Evolutionary conservation across 306 rosid genomes (phyloP).

Genomic region (Acacia confusa): DNA sequence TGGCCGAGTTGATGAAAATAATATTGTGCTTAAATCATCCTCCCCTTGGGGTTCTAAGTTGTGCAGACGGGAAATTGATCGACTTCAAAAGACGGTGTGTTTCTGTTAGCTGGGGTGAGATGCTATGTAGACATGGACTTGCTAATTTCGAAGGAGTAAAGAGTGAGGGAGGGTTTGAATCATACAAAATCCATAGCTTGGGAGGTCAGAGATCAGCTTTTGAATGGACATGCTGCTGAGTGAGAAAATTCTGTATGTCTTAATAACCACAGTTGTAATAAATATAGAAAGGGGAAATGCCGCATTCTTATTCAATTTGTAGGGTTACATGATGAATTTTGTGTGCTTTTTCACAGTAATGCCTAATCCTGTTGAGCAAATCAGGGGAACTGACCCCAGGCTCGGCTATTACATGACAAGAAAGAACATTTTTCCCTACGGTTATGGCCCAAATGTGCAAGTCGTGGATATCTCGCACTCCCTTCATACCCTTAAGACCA

Average conservation of each 20-base stretch:
- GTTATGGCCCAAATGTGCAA: slow-evolving; percentile 89
- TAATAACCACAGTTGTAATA: background rate
- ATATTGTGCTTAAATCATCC: too few species aligned
- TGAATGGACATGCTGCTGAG: background rate
- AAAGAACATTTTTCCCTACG: slow-evolving; percentile 66
- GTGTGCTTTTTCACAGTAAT: slow-evolving; percentile 56
- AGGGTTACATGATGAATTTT: slow-evolving; percentile 74
- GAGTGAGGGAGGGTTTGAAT: too few species aligned
- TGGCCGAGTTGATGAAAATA: too few species aligned
- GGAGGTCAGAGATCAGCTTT: background rate
- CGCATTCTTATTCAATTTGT: slow-evolving; percentile 62
- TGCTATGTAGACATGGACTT: background rate
- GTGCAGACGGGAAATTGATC: too few species aligned
- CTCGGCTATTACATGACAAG: slow-evolving; percentile 75
- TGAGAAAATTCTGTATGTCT: background rate
- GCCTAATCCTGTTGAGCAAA: slow-evolving; percentile 50
- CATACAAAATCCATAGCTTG: too few species aligned
- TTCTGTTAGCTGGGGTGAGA: background rate
- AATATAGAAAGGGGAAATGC: background rate
- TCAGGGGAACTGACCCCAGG: slow-evolving; percentile 47
- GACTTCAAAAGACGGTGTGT: background rate
- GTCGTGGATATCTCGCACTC: slow-evolving; percentile 73
- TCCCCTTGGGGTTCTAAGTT: too few species aligned
- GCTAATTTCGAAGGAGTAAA: background rate
- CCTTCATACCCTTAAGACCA: slow-evolving; percentile 63